Conservation (phyloP, 768 basidiomycete species). For the Galerina marginata region DNA sequence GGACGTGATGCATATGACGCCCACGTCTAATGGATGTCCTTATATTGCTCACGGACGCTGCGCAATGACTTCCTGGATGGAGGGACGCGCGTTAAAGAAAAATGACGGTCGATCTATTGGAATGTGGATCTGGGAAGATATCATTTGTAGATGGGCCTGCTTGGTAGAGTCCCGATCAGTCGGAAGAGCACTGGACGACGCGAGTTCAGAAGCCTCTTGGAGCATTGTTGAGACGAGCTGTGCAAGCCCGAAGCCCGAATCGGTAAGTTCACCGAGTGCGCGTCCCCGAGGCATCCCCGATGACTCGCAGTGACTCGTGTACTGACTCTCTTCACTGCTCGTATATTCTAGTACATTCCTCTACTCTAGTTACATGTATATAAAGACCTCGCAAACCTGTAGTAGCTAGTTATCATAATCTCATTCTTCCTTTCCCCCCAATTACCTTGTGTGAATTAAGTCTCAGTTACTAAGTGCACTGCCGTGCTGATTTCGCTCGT, state of each 20-base stretch:
- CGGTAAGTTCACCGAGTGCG: too few relatives aligned
- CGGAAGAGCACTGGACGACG: too few relatives aligned
- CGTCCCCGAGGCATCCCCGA: not conserved
- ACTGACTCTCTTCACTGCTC: too few relatives aligned
- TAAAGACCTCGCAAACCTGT: too few relatives aligned
- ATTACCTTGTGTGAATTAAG: not conserved
- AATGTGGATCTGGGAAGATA: conserved; percentile 32
- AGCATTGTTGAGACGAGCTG: too few relatives aligned
- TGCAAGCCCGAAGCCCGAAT: too few relatives aligned
- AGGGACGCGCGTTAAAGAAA: conserved; percentile 17
- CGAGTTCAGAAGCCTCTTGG: too few relatives aligned
- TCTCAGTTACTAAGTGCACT: not conserved
- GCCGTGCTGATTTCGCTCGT: too few relatives aligned
- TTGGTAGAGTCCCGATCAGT: conserved; percentile 17
- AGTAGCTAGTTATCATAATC: not conserved
- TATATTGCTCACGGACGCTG: conserved; percentile 42
- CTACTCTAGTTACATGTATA: too few relatives aligned
- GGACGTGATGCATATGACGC: conserved; percentile 44
- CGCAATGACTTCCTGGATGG: conserved; percentile 25
- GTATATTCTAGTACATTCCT: too few relatives aligned
- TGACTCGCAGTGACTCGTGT: not conserved
- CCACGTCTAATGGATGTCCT: conserved; percentile 29
- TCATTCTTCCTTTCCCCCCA: not conserved
- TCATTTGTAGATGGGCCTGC: conserved; percentile 44
- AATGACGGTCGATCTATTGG: conserved; percentile 27